Evolutionary conservation across 805 yeast genomes (phyloP), one percentile per base, ranked within the genome.

Genomic region (Torulaspora maleeae): DNA sequence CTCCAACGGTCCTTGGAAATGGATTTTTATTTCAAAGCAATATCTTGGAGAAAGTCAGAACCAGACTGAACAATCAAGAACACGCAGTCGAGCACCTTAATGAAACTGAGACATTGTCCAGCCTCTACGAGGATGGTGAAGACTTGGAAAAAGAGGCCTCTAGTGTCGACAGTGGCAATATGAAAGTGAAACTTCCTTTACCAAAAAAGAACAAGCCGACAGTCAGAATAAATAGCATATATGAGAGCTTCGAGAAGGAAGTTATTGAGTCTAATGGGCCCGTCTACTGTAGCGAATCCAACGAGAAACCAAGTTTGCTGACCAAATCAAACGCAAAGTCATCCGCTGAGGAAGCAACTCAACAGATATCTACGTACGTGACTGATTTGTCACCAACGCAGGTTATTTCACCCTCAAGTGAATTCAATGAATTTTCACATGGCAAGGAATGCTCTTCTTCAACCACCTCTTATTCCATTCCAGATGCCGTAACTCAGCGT

Each of bases 11-110:
- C 6, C 27, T 45, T 3, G 60, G 58, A 9, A 38, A 37, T 12
- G 60, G 63, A n/a, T 60, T 60, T 33, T 44, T 60, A 9, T 61
- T 61, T 40, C 50, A 47, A 7, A 56, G 53, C 41, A 32, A 52
- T 9, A 50, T 53, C 6, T 13, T 63, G 2, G 38, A 49, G 7
- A 52, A 46, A 25, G 55, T 61, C 8, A 60, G 53, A 37, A 41
- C 50, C n/a, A 53, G 67, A 38, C 38, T 63, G 17, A 43, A 55
- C 27, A 52, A 47, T 11, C 38, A 34, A n/a, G 27, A 22, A 7
- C 19, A 33, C 4, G 30, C 13, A 6, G 29, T 28, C 9, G 34
- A 27, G 30, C 17, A 24, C n/a, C 8, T 29, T 4, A 40, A 24
- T 24, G 44, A 32, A 30, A 48, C 45, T 16, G 58, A 56, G 37